Conservation (phyloP, 208 protist species). For the Naegleria gruberi region DNA sequence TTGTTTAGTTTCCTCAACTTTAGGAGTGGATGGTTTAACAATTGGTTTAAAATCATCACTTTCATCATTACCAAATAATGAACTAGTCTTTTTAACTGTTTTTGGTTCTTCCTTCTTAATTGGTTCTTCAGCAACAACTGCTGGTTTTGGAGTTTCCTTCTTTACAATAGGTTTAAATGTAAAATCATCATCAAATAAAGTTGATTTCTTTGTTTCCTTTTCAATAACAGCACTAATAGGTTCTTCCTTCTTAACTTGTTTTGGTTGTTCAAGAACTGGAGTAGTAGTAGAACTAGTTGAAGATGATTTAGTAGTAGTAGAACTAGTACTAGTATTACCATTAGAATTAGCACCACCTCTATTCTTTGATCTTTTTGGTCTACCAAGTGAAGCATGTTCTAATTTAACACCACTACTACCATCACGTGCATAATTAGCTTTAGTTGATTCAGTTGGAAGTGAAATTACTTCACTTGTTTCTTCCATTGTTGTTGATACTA, state of each 20-base stretch:
- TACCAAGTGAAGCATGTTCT: background rate
- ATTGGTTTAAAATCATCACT: background rate
- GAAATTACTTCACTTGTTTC: background rate
- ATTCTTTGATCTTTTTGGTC: slow-evolving; percentile 12
- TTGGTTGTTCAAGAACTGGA: too few relatives aligned
- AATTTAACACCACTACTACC: background rate
- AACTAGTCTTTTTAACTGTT: background rate
- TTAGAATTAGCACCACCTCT: too few relatives aligned
- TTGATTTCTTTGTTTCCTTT: background rate
- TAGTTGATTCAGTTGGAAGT: background rate
- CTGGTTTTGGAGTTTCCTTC: background rate
- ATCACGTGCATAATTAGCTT: background rate
- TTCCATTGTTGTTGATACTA: background rate
- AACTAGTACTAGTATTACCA: too few relatives aligned
- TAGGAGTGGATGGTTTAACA: background rate
- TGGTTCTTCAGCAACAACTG: too few relatives aligned
- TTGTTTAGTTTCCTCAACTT: background rate
- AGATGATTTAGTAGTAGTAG: too few relatives aligned
- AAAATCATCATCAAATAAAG: background rate
- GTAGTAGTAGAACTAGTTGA: too few relatives aligned
- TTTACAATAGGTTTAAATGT: background rate
- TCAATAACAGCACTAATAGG: too few relatives aligned
- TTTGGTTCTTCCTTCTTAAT: too few relatives aligned
- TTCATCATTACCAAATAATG: background rate
- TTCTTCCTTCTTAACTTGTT: too few relatives aligned